These are phyloP conservation scores for Linnemannia hyalina DNA, from an alignment of 192 early-diverging fungal genomes.

Conservation along the genomic window DNA sequence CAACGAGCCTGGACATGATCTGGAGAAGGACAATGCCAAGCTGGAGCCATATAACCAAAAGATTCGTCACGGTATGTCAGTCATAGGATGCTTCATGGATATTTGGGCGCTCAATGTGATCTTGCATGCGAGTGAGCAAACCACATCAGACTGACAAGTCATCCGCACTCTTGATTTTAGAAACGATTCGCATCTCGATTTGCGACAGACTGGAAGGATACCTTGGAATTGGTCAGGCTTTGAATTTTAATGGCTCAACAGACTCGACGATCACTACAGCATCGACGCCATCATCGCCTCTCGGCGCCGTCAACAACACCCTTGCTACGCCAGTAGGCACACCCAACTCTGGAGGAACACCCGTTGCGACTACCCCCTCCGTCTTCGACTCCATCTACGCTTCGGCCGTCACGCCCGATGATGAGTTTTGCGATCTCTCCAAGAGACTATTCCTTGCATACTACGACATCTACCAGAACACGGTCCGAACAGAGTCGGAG, in stretches of 20 bases:
- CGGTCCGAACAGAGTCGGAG: conserved; percentile 58
- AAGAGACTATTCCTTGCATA: conserved; percentile 71
- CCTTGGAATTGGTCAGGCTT: conserved; percentile 49
- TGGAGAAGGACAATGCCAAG: conserved; percentile 57
- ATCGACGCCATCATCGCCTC: conserved; percentile 33
- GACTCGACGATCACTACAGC: conserved; percentile 11
- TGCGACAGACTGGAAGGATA: conserved; percentile 70
- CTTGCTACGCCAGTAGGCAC: conserved; percentile 40
- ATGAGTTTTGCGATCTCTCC: conserved; percentile 66
- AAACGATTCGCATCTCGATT: conserved; percentile 71
- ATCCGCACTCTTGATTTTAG: conserved; percentile 34
- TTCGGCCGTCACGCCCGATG: conserved; percentile 41
- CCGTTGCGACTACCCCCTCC: conserved; percentile 16
- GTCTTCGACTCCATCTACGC: conserved; percentile 59
- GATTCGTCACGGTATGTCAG: conserved; percentile 66
- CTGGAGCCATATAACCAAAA: conserved; percentile 70
- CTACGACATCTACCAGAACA: conserved; percentile 66
- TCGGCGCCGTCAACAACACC: neutral
- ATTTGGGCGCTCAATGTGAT: neutral
- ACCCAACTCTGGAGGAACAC: conserved; percentile 38
- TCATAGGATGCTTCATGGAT: neutral
- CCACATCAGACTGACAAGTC: neutral
- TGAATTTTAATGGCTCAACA: conserved; percentile 16
- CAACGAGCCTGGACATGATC: conserved; percentile 75
- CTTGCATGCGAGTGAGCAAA: neutral